A percentile compares a stretch with the other conserved stretches of the same genome.
Evolutionary conservation across 176 grass and related monocot genomes (phyloP).

Genomic region (Oryza brachyantha): DNA sequence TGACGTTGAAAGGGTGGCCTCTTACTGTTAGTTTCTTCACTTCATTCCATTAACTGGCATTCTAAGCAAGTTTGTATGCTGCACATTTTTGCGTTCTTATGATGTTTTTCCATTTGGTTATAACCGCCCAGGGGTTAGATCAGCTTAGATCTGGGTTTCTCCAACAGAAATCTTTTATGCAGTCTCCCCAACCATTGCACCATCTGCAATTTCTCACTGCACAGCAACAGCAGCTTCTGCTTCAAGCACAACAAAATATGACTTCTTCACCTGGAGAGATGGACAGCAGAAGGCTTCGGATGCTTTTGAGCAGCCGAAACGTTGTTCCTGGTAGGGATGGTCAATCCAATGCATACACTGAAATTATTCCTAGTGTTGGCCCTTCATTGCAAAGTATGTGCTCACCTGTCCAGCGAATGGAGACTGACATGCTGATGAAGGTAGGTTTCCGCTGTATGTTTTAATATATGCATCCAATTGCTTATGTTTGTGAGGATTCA

Average conservation of each 20-base stretch:
- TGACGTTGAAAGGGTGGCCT: constrained; percentile 86
- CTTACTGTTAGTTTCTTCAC: constrained; percentile 49
- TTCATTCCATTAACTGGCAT: constrained; percentile 5
- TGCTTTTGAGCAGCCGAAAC: constrained; percentile 60
- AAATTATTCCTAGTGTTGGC: constrained; percentile 52
- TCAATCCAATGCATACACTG: constrained; percentile 44
- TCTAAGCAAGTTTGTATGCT: constrained; percentile 21
- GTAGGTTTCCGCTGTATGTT: constrained; percentile 23
- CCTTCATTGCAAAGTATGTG: constrained; percentile 51
- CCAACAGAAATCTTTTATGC: constrained; percentile 74
- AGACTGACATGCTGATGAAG: constrained; percentile 81
- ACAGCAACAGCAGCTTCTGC: constrained; percentile 72
- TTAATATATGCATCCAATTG: background rate
- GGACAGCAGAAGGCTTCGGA: constrained; percentile 67
- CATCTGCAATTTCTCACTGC: constrained; percentile 79
- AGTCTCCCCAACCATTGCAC: constrained; percentile 62
- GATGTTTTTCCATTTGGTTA: constrained; percentile 1
- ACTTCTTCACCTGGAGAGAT: constrained; percentile 53
- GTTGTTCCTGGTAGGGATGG: constrained; percentile 58
- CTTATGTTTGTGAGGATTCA: background rate
- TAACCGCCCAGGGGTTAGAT: constrained; percentile 65
- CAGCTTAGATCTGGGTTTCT: constrained; percentile 79
- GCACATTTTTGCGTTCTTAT: constrained; percentile 10
- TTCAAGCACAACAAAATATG: constrained; percentile 82
- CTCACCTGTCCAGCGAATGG: constrained; percentile 31